These are phyloP conservation scores for Mrakia gelida DNA, from an alignment of 768 basidiomycete genomes.

Conservation along the genomic window DNA sequence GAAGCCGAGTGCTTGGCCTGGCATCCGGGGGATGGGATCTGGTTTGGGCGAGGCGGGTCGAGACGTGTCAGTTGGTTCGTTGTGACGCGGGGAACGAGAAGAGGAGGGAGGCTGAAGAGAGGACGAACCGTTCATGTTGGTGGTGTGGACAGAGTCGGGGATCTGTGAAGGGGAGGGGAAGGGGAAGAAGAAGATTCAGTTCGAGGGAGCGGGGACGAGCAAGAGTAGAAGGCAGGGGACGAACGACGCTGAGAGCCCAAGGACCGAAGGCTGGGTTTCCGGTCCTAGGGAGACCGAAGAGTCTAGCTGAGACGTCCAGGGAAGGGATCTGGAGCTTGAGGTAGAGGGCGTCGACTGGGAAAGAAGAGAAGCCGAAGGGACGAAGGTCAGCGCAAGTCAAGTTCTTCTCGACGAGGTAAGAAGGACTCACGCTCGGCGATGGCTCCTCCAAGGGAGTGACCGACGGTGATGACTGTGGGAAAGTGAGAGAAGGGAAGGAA, in stretches of 20 bases:
- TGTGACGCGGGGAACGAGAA: neutral
- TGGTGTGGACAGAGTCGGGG: neutral
- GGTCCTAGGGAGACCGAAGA: constrained; percentile 4
- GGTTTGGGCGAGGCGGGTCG: no score
- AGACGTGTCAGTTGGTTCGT: no score
- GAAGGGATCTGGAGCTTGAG: constrained; percentile 11
- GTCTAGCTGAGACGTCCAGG: neutral
- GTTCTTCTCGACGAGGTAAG: neutral
- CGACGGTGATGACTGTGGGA: constrained; percentile 3
- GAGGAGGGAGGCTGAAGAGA: neutral
- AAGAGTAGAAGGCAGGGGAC: no score
- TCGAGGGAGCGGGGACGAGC: neutral
- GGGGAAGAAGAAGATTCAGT: neutral
- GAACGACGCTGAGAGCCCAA: neutral
- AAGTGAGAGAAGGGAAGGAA: no score
- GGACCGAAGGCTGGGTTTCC: neutral
- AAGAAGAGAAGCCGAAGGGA: neutral
- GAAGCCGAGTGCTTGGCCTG: neutral
- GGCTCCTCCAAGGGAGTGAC: neutral
- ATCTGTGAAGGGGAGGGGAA: neutral
- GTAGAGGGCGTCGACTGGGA: neutral
- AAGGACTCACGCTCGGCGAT: constrained; percentile 3
- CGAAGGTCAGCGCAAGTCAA: neutral
- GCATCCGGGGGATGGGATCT: neutral
- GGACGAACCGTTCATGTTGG: constrained; percentile 1